These are phyloP conservation scores for Diplodia seriata DNA, from an alignment of 2,329 filamentous ascomycete species.

Conservation along the genomic window DNA sequence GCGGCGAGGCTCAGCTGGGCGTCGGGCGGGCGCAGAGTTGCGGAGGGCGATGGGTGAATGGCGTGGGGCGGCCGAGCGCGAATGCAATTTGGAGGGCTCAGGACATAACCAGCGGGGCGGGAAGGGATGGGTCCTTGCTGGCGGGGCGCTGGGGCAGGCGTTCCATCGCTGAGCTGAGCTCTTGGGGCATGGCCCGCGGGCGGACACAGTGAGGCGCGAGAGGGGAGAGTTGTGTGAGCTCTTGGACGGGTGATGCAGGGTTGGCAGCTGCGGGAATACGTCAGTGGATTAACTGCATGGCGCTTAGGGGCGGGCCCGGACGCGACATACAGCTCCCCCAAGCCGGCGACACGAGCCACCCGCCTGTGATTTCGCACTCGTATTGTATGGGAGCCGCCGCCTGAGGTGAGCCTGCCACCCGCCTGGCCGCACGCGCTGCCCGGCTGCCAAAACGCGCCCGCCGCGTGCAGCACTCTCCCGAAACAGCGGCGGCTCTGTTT, in stretches of 20 bases:
- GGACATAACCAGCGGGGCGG: conserved; percentile 29
- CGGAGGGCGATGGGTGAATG: background rate
- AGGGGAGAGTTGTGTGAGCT: conserved; percentile 15
- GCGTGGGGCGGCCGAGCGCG: conserved; percentile 10
- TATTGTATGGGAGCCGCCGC: conserved; percentile 11
- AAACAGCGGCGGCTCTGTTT: conserved; percentile 15
- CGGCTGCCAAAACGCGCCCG: background rate
- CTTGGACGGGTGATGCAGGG: conserved; percentile 6
- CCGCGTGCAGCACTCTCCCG: background rate
- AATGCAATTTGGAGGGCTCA: conserved; percentile 15
- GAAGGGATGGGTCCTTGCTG: conserved; percentile 13
- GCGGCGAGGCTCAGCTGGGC: background rate
- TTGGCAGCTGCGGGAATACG: conserved; percentile 21
- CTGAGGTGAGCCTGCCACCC: background rate
- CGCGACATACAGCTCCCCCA: conserved; percentile 20
- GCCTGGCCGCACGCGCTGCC: background rate
- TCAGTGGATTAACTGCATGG: conserved; percentile 23
- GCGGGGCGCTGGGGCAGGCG: conserved; percentile 17
- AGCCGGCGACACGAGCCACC: conserved; percentile 17
- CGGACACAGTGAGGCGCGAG: conserved; percentile 25
- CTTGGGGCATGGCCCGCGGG: conserved; percentile 25
- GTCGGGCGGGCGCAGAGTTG: background rate
- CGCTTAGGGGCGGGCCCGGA: conserved; percentile 22
- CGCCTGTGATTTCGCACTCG: conserved; percentile 28
- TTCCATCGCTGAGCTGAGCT: conserved; percentile 6